Percentiles rank a stretch among this genome's conserved stretches.
phyloP scores from a whole-genome alignment of 2,329 filamentous ascomycete species.

The Macrophomina tecta region DNA sequence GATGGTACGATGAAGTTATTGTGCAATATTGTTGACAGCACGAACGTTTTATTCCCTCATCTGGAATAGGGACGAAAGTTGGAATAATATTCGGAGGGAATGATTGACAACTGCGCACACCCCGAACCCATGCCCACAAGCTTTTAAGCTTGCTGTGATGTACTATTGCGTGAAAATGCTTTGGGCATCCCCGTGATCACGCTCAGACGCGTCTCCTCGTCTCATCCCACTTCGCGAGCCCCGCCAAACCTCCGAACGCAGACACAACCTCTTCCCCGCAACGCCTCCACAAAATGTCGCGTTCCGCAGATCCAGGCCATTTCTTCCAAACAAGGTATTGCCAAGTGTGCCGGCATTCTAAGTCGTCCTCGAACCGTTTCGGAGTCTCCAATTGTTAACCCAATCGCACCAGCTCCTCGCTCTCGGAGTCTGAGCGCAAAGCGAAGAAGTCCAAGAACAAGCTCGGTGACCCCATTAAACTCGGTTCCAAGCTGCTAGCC shows the following conservation, averaged over 20 bases:
- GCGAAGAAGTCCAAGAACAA: conserved; percentile 79
- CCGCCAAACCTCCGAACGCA: conserved; percentile 9
- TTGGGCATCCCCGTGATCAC: background rate
- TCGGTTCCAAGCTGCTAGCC: conserved; percentile 87
- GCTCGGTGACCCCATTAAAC: conserved; percentile 77
- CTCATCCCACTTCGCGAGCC: conserved; percentile 12
- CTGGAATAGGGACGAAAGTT: too few relatives aligned
- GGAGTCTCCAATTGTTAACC: conserved; percentile 23
- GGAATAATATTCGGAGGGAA: too few relatives aligned
- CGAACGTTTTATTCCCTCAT: background rate
- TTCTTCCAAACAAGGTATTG: conserved; percentile 93
- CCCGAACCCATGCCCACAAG: too few relatives aligned
- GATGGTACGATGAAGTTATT: background rate
- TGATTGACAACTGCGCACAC: too few relatives aligned
- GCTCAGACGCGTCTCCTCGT: conserved; percentile 26
- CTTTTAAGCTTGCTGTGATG: too few relatives aligned
- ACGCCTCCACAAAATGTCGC: conserved; percentile 56
- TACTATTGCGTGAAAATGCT: background rate
- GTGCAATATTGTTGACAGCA: background rate
- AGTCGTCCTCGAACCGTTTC: background rate
- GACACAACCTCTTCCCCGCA: background rate
- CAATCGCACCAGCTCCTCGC: conserved; percentile 51
- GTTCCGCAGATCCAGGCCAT: conserved; percentile 74
- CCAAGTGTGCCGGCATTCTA: background rate
- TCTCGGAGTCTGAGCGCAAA: conserved; percentile 64